Evolutionary conservation across 2,329 filamentous ascomycete genomes (phyloP).

Genomic region (Sarocladiaceae sp.): DNA sequence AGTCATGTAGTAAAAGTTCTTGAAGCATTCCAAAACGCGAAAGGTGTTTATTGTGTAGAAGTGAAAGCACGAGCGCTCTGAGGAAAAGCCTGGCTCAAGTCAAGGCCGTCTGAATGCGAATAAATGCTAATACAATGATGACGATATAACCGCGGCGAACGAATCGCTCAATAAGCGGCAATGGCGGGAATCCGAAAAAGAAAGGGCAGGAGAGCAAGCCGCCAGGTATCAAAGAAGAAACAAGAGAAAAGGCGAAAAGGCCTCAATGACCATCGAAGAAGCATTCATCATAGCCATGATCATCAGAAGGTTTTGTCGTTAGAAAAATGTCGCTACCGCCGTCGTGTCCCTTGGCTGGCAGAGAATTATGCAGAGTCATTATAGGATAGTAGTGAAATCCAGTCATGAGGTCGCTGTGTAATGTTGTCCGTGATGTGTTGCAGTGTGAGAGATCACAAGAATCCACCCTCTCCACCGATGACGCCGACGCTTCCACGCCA

Average conservation of each 20-base stretch:
- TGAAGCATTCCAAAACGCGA: too few species aligned
- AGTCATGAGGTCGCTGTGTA: neutral
- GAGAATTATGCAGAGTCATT: neutral
- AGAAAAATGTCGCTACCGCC: neutral
- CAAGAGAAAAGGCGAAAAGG: neutral
- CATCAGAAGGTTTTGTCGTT: conserved; percentile 3
- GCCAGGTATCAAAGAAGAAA: conserved; percentile 8
- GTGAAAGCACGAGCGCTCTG: too few species aligned
- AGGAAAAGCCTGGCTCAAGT: too few species aligned
- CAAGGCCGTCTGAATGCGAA: too few species aligned
- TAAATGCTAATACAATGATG: neutral
- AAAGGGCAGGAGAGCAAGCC: conserved; percentile 2
- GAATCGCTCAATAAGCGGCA: neutral
- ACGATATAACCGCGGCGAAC: too few species aligned
- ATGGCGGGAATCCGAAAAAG: neutral
- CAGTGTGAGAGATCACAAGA: conserved; percentile 47
- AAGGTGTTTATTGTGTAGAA: too few species aligned
- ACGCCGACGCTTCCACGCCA: conserved; percentile 56
- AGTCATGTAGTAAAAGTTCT: too few species aligned
- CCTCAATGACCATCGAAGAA: too few species aligned
- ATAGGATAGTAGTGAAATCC: too few species aligned
- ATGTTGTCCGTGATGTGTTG: neutral
- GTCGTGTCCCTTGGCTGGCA: neutral
- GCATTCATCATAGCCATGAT: neutral
- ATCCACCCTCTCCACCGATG: conserved; percentile 48